Percentiles rank a stretch among this genome's conserved stretches.
These are phyloP conservation scores for Monosporascus sp. DNA, from an alignment of 2,329 filamentous ascomycete genomes.

Conservation along the genomic window DNA sequence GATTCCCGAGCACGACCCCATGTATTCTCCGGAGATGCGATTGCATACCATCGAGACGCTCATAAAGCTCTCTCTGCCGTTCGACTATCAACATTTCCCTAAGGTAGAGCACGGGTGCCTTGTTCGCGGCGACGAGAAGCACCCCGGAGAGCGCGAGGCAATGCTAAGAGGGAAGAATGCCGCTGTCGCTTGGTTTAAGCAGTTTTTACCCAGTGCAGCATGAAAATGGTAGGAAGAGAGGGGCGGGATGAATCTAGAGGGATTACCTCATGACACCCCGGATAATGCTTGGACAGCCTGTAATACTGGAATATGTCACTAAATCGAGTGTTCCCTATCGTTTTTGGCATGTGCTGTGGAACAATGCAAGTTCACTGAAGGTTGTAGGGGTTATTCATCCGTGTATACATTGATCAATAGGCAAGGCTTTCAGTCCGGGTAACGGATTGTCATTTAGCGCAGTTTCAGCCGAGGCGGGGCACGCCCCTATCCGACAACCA, in stretches of 20 bases:
- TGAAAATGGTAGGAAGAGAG: background rate
- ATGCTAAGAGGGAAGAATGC: slow-evolving; percentile 44
- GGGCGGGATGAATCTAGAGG: background rate
- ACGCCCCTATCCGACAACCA: too few species aligned
- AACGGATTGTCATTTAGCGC: too few species aligned
- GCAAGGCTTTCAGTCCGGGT: too few species aligned
- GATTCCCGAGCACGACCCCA: slow-evolving; percentile 34
- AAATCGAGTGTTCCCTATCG: background rate
- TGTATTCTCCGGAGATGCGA: slow-evolving; percentile 43
- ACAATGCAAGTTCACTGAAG: background rate
- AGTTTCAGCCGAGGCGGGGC: too few species aligned
- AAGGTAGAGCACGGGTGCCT: slow-evolving; percentile 43
- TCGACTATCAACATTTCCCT: slow-evolving; percentile 48
- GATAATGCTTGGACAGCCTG: background rate
- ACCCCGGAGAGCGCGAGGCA: slow-evolving; percentile 35
- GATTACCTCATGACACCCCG: too few species aligned
- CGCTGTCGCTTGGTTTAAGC: slow-evolving; percentile 39
- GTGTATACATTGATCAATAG: background rate
- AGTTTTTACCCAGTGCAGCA: slow-evolving; percentile 11
- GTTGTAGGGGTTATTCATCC: background rate
- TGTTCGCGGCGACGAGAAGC: slow-evolving; percentile 34
- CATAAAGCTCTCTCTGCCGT: slow-evolving; percentile 32
- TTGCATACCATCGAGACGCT: slow-evolving; percentile 34
- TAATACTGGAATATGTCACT: background rate
- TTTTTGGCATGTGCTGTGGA: background rate